Percentiles rank a stretch among this genome's conserved stretches.
phyloP scores from a whole-genome alignment of 2,329 filamentous ascomycete species.

The Coleophoma eucalyptorum region DNA sequence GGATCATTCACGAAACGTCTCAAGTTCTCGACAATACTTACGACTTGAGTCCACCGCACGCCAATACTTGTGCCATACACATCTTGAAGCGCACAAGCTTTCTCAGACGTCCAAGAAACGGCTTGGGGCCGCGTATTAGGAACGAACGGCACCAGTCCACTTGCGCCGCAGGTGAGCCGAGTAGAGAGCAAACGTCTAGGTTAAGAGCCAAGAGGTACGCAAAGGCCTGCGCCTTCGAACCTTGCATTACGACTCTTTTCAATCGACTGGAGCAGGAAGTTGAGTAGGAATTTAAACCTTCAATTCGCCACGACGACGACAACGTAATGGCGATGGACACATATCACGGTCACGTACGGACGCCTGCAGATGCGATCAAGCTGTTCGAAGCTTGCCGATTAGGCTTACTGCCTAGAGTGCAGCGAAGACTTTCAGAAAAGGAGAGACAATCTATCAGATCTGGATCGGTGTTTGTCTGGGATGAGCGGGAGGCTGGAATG shows the following conservation, averaged over 20 bases:
- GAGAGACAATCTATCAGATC: constrained; percentile 94
- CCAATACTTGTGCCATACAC: constrained; percentile 7
- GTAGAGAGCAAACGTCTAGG: not conserved
- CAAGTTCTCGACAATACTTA: constrained; percentile 14
- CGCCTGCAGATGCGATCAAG: constrained; percentile 94
- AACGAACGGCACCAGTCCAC: constrained; percentile 3
- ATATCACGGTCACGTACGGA: constrained; percentile 90
- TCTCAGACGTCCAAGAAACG: constrained; percentile 10
- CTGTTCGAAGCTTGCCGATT: constrained; percentile 96
- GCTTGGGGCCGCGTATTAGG: constrained; percentile 6
- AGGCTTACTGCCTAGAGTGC: constrained; percentile 84
- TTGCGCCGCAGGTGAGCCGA: not conserved
- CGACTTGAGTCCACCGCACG: constrained; percentile 4
- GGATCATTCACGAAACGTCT: constrained; percentile 19
- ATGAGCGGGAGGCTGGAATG: constrained; percentile 98
- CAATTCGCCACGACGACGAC: no score
- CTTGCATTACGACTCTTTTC: no score
- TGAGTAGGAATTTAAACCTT: no score
- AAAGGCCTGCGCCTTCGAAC: not conserved
- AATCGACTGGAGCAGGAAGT: no score
- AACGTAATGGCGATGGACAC: constrained; percentile 72
- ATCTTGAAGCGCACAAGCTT: constrained; percentile 15
- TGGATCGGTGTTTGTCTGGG: constrained; percentile 99
- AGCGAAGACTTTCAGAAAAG: constrained; percentile 94
- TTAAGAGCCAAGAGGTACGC: not conserved